phyloP scores from a whole-genome alignment of 495 filamentous ascomycete genomes.

The Penicillium cosmopolitanum region DNA sequence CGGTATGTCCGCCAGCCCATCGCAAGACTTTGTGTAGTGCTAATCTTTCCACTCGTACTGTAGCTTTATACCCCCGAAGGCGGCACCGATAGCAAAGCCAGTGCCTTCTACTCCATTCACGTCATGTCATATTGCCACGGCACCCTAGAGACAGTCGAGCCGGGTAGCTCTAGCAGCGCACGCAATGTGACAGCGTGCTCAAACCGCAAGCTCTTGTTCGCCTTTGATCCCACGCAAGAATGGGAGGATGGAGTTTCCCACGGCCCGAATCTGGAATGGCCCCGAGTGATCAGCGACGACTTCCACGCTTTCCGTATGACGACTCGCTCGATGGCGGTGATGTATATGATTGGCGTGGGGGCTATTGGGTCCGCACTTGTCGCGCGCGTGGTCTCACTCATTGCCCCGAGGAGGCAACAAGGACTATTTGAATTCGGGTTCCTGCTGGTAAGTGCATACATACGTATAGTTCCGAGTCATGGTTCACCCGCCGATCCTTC shows the following conservation, averaged over 20 bases:
- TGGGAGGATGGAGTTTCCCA: constrained; percentile 59
- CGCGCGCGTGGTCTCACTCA: constrained; percentile 21
- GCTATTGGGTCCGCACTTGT: constrained; percentile 61
- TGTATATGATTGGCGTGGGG: constrained; percentile 66
- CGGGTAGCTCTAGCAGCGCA: constrained; percentile 35
- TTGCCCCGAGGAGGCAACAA: constrained; percentile 19
- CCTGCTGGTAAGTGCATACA: constrained; percentile 34
- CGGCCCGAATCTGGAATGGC: constrained; percentile 62
- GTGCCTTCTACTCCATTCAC: constrained; percentile 77
- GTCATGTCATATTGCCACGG: constrained; percentile 73
- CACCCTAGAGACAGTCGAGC: constrained; percentile 43
- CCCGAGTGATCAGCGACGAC: constrained; percentile 61
- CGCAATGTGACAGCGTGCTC: constrained; percentile 67
- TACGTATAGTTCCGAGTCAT: not conserved
- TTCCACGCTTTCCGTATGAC: constrained; percentile 55
- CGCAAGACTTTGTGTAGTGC: constrained; percentile 7
- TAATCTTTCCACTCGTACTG: constrained; percentile 30
- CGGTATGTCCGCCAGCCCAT: constrained; percentile 46
- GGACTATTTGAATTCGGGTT: constrained; percentile 33
- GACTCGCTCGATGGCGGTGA: constrained; percentile 59
- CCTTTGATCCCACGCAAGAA: constrained; percentile 63
- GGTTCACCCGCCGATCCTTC: constrained; percentile 1
- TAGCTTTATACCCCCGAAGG: constrained; percentile 46
- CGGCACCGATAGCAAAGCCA: constrained; percentile 57
- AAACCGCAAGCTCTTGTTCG: constrained; percentile 52